Evolutionary conservation across 2,329 filamentous ascomycete genomes (phyloP).

Genomic region (Pseudophaeomoniella oleicola): DNA sequence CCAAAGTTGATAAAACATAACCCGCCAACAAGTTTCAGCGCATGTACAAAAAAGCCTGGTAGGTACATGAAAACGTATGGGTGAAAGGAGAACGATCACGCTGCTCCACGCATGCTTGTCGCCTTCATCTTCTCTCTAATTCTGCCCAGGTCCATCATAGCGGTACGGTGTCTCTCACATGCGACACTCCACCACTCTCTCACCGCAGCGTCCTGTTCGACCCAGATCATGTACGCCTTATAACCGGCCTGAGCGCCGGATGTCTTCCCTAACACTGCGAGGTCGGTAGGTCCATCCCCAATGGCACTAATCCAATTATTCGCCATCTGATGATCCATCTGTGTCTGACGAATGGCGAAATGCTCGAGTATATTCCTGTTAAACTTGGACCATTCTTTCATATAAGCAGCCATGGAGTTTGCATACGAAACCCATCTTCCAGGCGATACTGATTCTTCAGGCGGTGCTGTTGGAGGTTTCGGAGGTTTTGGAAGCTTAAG

Average conservation of each 20-base stretch:
- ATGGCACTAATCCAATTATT: slow-evolving; percentile 36
- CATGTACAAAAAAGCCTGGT: no score
- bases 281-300: slow-evolving; percentile 20
- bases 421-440: slow-evolving; percentile 37
- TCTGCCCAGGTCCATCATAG: slow-evolving; percentile 24
- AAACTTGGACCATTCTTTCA: slow-evolving; percentile 41
- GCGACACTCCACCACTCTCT: slow-evolving; percentile 33
- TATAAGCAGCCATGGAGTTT: slow-evolving; percentile 38
- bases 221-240: slow-evolving; percentile 26
- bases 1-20: no score
- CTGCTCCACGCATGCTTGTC: neutral
- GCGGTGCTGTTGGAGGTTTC: slow-evolving; percentile 28
- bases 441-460: slow-evolving; percentile 23
- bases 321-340: slow-evolving; percentile 27
- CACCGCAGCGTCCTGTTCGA: slow-evolving; percentile 30
- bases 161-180: slow-evolving; percentile 28
- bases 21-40: no score
- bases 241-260: slow-evolving; percentile 23
- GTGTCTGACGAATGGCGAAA: slow-evolving; percentile 37
- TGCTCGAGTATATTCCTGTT: slow-evolving; percentile 40
- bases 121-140: slow-evolving; percentile 21
- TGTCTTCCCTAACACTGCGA: slow-evolving; percentile 8
- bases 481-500: slow-evolving; percentile 38
- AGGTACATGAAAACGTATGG: no score
- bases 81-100: neutral